Conservation (phyloP, 1,139 yeast genomes). For the Pneumocystis canis region DNA sequence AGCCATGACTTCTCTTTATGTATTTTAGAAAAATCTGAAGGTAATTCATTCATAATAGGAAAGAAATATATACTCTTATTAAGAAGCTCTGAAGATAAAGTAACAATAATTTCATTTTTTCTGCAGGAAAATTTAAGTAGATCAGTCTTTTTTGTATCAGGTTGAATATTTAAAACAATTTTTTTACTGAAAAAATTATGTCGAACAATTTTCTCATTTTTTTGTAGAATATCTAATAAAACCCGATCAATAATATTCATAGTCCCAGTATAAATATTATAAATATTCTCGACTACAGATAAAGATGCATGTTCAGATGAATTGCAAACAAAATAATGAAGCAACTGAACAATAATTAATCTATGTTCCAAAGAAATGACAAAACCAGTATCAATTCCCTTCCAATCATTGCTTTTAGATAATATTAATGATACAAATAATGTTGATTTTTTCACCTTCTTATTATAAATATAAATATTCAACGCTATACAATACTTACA, state of each 20-base stretch:
- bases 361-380: not conserved
- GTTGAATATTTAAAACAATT: not conserved
- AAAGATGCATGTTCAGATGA: not conserved
- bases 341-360: not conserved
- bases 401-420: not conserved
- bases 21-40: not conserved
- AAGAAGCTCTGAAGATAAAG: not conserved
- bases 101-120: not conserved
- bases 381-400: not conserved
- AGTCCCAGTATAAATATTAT: not conserved
- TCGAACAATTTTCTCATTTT: not conserved
- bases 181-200: not conserved
- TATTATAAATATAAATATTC: not conserved
- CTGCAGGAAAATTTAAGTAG: not conserved
- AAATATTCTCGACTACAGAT: not conserved
- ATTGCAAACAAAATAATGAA: not conserved
- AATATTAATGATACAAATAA: not conserved
- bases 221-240: not conserved
- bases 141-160: not conserved
- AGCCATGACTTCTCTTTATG: not conserved
- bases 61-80: not conserved
- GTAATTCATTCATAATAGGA: not conserved
- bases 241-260: not conserved
- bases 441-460: not conserved
- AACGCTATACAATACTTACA: not conserved